Percentiles rank a stretch among this genome's conserved stretches.
Evolutionary conservation across 495 filamentous ascomycete genomes (phyloP).

Genomic region (Aspergillus nidulans): DNA sequence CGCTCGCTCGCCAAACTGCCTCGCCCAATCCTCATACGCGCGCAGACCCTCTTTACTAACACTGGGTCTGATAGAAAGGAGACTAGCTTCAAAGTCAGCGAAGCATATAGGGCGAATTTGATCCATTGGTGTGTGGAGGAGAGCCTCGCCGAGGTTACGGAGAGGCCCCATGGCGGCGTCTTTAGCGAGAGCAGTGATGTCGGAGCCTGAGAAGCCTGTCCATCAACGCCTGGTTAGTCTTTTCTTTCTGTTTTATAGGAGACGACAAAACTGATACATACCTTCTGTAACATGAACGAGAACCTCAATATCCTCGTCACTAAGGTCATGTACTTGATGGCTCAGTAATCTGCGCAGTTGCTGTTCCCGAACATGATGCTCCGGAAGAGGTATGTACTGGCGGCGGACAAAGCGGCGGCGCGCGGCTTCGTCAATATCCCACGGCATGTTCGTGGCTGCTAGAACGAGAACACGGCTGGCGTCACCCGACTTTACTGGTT

Average conservation of each 20-base stretch:
- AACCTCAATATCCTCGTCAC: constrained; percentile 63
- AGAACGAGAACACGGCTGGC: constrained; percentile 86
- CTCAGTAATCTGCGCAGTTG: constrained; percentile 76
- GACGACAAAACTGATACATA: constrained; percentile 32
- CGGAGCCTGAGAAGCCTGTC: constrained; percentile 89
- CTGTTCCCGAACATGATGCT: constrained; percentile 68
- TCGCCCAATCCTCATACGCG: constrained; percentile 92
- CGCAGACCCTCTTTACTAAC: constrained; percentile 80
- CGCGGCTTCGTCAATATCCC: constrained; percentile 97
- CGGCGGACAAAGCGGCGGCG: constrained; percentile 85
- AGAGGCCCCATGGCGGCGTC: constrained; percentile 98
- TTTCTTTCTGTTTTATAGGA: neutral
- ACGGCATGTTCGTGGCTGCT: constrained; percentile 93
- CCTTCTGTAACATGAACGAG: constrained; percentile 85
- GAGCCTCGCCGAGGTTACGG: constrained; percentile 81
- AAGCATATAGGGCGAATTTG: constrained; percentile 85
- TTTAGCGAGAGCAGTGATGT: constrained; percentile 96
- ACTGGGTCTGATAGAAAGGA: constrained; percentile 83
- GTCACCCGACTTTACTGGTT: constrained; percentile 69
- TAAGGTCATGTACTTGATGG: constrained; percentile 83
- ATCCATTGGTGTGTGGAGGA: constrained; percentile 87
- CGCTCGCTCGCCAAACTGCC: constrained; percentile 85
- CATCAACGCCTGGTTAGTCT: neutral
- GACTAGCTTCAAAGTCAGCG: constrained; percentile 78
- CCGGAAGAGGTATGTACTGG: constrained; percentile 94